Evolutionary conservation across 306 rosid genomes (phyloP).

Genomic region (Vigna angularis): DNA sequence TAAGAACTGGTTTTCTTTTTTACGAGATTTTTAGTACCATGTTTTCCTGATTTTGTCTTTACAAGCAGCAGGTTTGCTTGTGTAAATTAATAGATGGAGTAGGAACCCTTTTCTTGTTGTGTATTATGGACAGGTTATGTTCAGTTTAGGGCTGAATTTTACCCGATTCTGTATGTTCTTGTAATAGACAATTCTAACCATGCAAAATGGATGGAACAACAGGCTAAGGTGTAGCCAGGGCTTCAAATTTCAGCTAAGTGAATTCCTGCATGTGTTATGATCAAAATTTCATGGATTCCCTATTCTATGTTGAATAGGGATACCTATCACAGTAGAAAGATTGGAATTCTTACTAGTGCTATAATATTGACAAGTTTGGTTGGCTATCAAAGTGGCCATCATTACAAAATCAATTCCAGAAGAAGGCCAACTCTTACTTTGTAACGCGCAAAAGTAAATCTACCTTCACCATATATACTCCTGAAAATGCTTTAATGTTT

Average conservation of each 20-base stretch:
- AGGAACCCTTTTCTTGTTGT: constrained; percentile 58
- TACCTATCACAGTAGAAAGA: no score
- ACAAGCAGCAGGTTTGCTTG: constrained; percentile 54
- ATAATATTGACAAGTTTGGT: no score
- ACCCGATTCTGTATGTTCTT: constrained; percentile 43
- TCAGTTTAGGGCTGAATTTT: constrained; percentile 83
- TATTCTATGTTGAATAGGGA: no score
- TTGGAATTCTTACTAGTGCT: no score
- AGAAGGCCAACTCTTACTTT: no score
- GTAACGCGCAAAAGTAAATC: no score
- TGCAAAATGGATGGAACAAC: constrained; percentile 42
- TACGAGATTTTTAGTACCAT: constrained; percentile 31
- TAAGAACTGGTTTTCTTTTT: constrained; percentile 35
- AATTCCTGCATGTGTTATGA: not conserved
- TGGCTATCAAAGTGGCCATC: no score
- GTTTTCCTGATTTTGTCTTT: constrained; percentile 52
- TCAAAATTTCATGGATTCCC: no score
- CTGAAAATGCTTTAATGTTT: no score
- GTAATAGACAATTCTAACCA: constrained; percentile 48
- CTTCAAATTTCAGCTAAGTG: constrained; percentile 35
- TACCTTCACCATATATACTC: no score
- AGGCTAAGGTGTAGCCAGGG: constrained; percentile 39
- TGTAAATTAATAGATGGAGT: constrained; percentile 56
- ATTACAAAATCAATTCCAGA: no score
- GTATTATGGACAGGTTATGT: constrained; percentile 51